phyloP scores from a whole-genome alignment of 257 asterid genomes.

The Plectranthus barbatus region DNA sequence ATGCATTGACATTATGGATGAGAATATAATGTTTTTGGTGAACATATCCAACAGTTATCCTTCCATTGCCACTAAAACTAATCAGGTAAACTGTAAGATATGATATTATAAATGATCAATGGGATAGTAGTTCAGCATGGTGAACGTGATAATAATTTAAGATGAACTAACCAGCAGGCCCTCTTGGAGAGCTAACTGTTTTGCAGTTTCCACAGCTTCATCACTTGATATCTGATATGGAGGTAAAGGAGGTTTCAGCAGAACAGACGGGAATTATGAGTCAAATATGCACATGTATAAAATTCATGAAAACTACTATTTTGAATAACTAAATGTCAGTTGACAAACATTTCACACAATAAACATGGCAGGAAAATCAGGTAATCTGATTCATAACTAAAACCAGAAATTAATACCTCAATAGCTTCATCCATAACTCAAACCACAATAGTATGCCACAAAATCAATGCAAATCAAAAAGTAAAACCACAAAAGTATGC shows the following conservation, averaged over 20 bases:
- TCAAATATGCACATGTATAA: not conserved
- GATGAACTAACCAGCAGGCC: conserved; percentile 77
- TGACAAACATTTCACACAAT: not conserved
- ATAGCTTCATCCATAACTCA: too few species aligned
- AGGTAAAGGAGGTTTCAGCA: too few species aligned
- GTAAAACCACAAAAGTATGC: not conserved
- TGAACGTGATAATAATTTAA: not conserved
- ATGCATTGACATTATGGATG: not conserved
- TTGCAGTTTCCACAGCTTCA: conserved; percentile 84
- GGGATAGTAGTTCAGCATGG: not conserved
- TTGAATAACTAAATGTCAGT: not conserved
- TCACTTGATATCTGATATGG: conserved; percentile 94
- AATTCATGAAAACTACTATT: not conserved
- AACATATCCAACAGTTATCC: not conserved
- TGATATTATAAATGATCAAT: not conserved
- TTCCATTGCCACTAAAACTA: not conserved
- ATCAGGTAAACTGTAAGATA: not conserved
- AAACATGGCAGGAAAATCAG: not conserved
- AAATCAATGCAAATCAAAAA: not conserved
- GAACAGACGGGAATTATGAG: too few species aligned
- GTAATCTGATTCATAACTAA: too few species aligned
- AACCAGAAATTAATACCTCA: too few species aligned
- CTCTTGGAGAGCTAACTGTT: conserved; percentile 89
- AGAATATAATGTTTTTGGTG: not conserved
- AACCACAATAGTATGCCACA: too few species aligned